These are phyloP conservation scores for Taxillus chinensis DNA, from an alignment of 164 flowering plant genomes.

Conservation along the genomic window DNA sequence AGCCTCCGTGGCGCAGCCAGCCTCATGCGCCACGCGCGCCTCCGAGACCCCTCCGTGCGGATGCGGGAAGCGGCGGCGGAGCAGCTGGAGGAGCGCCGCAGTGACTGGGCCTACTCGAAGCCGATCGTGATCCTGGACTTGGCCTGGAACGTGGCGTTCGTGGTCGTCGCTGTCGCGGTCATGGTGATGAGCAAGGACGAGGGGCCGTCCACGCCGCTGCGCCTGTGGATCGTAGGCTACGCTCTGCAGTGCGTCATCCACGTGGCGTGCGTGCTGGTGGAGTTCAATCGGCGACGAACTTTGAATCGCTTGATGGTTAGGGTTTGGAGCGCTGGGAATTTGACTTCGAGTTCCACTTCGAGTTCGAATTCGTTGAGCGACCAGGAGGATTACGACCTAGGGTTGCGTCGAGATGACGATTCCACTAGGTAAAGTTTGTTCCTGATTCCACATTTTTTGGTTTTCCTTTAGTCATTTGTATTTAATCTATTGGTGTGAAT, in stretches of 20 bases:
- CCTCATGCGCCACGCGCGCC: conserved; percentile 41
- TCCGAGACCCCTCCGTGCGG: conserved; percentile 43
- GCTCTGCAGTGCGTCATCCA: conserved; percentile 38
- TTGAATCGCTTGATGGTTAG: not conserved
- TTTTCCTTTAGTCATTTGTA: not conserved
- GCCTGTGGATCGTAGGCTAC: conserved; percentile 46
- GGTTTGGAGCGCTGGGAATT: conserved; percentile 14
- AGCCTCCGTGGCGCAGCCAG: conserved; percentile 44
- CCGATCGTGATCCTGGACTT: conserved; percentile 45
- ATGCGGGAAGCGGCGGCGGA: conserved; percentile 58
- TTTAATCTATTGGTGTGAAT: not conserved
- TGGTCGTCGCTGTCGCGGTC: conserved; percentile 19
- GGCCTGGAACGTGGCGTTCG: conserved; percentile 45
- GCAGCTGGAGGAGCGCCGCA: conserved; percentile 55
- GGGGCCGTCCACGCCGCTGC: conserved; percentile 31
- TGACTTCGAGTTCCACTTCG: not conserved
- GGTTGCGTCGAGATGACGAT: conserved; percentile 14
- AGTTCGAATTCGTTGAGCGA: conserved; percentile 18
- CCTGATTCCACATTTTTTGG: not conserved
- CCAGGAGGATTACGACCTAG: conserved; percentile 16
- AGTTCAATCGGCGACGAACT: conserved; percentile 21
- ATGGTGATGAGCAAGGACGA: conserved; percentile 31
- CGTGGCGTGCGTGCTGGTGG: conserved; percentile 29
- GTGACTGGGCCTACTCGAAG: conserved; percentile 57
- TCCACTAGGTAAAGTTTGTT: conserved; percentile 20